These are phyloP conservation scores for Diatrype stigma DNA, from an alignment of 2,329 filamentous ascomycete genomes.

Conservation along the genomic window DNA sequence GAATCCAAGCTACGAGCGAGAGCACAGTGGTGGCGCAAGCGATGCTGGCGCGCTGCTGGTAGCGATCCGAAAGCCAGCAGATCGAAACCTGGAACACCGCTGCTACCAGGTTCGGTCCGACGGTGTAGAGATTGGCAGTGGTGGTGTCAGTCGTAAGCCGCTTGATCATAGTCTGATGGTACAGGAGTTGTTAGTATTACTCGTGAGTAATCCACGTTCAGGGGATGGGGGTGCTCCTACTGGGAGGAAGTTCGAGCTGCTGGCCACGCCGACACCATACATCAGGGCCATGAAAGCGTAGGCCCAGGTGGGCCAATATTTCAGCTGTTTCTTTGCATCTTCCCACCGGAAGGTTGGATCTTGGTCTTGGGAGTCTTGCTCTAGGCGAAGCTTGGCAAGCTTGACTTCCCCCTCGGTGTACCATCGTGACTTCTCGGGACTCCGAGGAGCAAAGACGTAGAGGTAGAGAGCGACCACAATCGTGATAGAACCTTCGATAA, in stretches of 20 bases:
- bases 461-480: slow-evolving; percentile 15
- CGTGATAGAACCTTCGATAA: slow-evolving; percentile 24
- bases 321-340: slow-evolving; percentile 17
- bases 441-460: slow-evolving; percentile 16
- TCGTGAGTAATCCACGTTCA: background rate
- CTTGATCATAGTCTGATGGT: slow-evolving; percentile 25
- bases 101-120: slow-evolving; percentile 17
- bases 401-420: slow-evolving; percentile 20
- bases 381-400: slow-evolving; percentile 20
- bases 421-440: slow-evolving; percentile 17
- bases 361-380: slow-evolving; percentile 17
- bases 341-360: slow-evolving; percentile 17
- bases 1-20: slow-evolving; percentile 16
- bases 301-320: slow-evolving; percentile 19
- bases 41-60: slow-evolving; percentile 13
- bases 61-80: slow-evolving; percentile 14
- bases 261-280: slow-evolving; percentile 22
- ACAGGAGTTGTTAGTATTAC: background rate
- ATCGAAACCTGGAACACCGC: slow-evolving; percentile 13
- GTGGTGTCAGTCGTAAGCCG: slow-evolving; percentile 30
- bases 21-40: slow-evolving; percentile 12
- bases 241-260: slow-evolving; percentile 21
- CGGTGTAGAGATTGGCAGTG: slow-evolving; percentile 18
- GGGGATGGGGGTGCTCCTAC: slow-evolving; percentile 2
- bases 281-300: slow-evolving; percentile 20